A percentile compares a stretch with the other conserved stretches of the same genome.
phyloP scores from a whole-genome alignment of 129 eudicot genomes.

The Pseudognaphalium luteoalbum region DNA sequence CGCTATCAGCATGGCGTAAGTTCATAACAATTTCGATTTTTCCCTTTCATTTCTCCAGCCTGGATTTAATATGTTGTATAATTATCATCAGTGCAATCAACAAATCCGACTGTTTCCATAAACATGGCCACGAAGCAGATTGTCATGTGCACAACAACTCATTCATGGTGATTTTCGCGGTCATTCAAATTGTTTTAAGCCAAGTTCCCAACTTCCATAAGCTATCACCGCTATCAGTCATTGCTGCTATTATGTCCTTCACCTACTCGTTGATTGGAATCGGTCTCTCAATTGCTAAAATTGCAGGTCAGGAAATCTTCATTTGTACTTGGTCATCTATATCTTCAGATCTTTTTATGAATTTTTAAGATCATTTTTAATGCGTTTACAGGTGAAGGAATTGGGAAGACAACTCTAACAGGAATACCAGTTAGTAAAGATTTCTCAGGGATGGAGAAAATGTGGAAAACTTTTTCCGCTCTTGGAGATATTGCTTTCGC shows the following conservation, averaged over 20 bases:
- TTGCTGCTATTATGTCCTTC: slow-evolving; percentile 83
- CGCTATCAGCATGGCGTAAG: slow-evolving; percentile 87
- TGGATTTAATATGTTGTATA: neutral
- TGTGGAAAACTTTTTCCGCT: slow-evolving; percentile 61
- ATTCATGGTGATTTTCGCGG: slow-evolving; percentile 59
- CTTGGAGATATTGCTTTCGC: slow-evolving; percentile 79
- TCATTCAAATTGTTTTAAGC: slow-evolving; percentile 52
- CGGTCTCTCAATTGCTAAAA: slow-evolving; percentile 60
- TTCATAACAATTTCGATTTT: neutral
- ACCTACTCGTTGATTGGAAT: slow-evolving; percentile 61
- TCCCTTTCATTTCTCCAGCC: neutral
- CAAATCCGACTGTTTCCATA: slow-evolving; percentile 71
- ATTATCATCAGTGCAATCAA: slow-evolving; percentile 52
- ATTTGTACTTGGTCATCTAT: neutral
- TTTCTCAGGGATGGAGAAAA: slow-evolving; percentile 46
- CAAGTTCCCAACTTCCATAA: slow-evolving; percentile 76
- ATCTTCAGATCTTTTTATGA: neutral
- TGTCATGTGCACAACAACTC: slow-evolving; percentile 45
- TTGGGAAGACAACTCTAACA: slow-evolving; percentile 47
- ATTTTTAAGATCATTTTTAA: neutral
- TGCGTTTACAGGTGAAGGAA: slow-evolving; percentile 31
- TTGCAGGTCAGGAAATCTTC: slow-evolving; percentile 29
- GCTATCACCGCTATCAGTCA: slow-evolving; percentile 52
- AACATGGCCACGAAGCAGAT: slow-evolving; percentile 45
- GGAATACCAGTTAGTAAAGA: slow-evolving; percentile 50